phyloP scores from a whole-genome alignment of 345 rosid species.

The Pugionium dolabratum region DNA sequence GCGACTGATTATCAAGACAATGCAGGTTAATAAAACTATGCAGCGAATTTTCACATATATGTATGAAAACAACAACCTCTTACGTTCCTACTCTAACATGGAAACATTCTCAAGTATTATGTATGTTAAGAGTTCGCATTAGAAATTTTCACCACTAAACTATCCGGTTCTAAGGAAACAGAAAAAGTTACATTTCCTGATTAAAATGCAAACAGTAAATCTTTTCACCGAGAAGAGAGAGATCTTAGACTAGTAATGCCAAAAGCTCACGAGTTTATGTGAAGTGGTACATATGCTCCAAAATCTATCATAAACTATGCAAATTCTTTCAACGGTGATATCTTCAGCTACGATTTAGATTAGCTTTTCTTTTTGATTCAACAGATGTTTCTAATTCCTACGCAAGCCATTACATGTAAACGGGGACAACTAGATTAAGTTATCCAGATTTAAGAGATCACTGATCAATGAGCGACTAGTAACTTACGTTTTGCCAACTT shows the following conservation, averaged over 20 bases:
- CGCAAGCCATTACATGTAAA: background rate
- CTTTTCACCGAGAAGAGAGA: background rate
- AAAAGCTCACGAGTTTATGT: background rate
- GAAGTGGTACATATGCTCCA: background rate
- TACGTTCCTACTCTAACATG: slow-evolving; percentile 3
- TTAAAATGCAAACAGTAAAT: background rate
- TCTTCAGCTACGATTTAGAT: background rate
- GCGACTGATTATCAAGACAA: slow-evolving; percentile 52
- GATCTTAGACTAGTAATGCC: background rate
- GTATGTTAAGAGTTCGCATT: background rate
- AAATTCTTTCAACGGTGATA: background rate
- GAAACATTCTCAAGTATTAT: background rate
- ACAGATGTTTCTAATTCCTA: background rate
- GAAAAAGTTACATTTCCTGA: background rate
- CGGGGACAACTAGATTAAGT: background rate
- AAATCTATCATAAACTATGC: background rate
- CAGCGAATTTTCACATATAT: background rate
- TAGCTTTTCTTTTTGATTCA: background rate
- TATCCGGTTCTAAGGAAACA: background rate
- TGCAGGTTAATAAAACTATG: background rate
- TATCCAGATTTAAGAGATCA: slow-evolving; percentile 30
- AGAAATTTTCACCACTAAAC: background rate
- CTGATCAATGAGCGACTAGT: slow-evolving; percentile 5
- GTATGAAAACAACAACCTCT: background rate
- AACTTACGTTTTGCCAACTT: slow-evolving; percentile 77